A percentile compares a stretch with the other conserved stretches of the same genome.
Conservation (phyloP, 2,329 filamentous ascomycete species). For the Colletotrichum sp. region DNA sequence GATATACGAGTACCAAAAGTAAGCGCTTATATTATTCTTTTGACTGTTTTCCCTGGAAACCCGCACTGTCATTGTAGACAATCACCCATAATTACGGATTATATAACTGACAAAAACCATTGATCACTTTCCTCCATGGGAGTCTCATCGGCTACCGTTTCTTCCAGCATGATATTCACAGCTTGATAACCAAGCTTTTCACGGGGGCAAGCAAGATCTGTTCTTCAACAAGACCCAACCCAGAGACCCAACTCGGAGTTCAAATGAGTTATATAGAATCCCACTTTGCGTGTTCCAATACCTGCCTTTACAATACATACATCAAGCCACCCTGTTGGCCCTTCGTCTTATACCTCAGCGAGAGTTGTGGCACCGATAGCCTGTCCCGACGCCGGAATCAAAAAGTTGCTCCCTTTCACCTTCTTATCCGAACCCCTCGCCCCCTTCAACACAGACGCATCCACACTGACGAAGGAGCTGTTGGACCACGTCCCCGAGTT, state of each 20-base stretch:
- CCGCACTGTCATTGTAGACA: not conserved
- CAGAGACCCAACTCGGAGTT: not conserved
- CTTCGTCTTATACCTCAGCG: not conserved
- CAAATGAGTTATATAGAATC: not conserved
- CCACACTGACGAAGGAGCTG: conserved; percentile 41
- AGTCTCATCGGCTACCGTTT: not conserved
- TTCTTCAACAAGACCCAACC: not conserved
- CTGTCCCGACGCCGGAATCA: conserved; percentile 39
- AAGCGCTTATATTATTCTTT: not conserved
- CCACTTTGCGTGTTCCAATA: not conserved
- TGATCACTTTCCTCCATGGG: not conserved
- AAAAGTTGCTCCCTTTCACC: conserved; percentile 43
- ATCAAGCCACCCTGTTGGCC: not conserved
- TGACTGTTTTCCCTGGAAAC: not conserved
- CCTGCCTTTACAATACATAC: not conserved
- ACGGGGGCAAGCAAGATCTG: not conserved
- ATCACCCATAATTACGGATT: not conserved
- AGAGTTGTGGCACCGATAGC: conserved; percentile 42
- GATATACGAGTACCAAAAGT: not conserved
- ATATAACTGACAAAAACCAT: not conserved
- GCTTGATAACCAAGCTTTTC: not conserved
- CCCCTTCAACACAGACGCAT: conserved; percentile 37
- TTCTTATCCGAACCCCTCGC: conserved; percentile 38
- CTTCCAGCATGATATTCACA: not conserved
- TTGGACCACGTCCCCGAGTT: conserved; percentile 42